Evolutionary conservation across 2,329 filamentous ascomycete genomes (phyloP), one percentile per base, ranked within the genome.

Genomic region (Plenodomus lindquistii): DNA sequence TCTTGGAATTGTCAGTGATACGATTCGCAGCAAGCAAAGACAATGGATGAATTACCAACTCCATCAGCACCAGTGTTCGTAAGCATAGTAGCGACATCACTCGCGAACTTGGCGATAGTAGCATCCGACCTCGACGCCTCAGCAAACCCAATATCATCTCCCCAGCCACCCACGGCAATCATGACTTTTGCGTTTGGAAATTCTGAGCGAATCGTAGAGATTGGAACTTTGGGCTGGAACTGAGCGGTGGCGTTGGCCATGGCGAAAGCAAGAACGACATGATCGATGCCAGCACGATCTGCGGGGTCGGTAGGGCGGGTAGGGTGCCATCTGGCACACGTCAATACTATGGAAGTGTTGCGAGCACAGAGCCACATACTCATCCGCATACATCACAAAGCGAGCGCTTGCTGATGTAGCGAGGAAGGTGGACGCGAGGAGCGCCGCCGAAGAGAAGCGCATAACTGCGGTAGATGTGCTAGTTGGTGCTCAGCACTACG

Each of bases 121-220:
- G 69, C 58, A 1, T 80, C 75, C 3, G 78, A 77, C 42, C 75
- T 77, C 1, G 84, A 82, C 0, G 80, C 86, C 1, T 49, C 67
- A 0, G 80, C 78, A 61, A 89, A 91, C 0, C 86, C 87, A 6
- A 70, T 66, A 0, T 81, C 85, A 50, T 89, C 85, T 0, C 86
- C 87, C 87, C 88, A 91, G 43, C 87, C 88, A 10, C 88, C 88
- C 54, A 91, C 83, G 17, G 88, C 86, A 31, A 91, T 78, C 74
- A 87, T 80, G 18, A 91, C 71, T 57, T 87, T 85, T 17, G 85
- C 85, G 20, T 75, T 75, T 0, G 78, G 65, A 46, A 84, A 86
- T 17, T 82, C 73, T 15, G 72, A 70, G 16, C 83, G 79, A 37
- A 84, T 74, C 3, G 78, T 75, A 0, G 70, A 62, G 2, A 85